These are phyloP conservation scores for Cornus kousa DNA, from an alignment of 148 eudicot genomes.

Conservation along the genomic window DNA sequence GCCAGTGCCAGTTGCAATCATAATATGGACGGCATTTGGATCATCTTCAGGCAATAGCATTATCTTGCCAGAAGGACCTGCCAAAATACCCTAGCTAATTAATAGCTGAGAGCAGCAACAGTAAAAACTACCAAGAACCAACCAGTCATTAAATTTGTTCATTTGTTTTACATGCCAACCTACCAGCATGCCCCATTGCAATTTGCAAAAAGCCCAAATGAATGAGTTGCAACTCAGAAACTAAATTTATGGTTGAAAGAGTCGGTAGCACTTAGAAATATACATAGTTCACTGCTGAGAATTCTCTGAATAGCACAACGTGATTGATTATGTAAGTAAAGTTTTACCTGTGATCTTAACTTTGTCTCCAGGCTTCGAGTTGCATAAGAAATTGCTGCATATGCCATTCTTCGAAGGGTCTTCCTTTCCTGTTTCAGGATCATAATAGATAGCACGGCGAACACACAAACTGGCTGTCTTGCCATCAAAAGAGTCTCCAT, in stretches of 20 bases:
- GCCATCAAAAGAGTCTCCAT: constrained; percentile 89
- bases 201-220: no score
- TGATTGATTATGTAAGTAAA: not conserved
- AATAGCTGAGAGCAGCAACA: not conserved
- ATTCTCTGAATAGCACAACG: not conserved
- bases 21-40: constrained; percentile 83
- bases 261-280: not conserved
- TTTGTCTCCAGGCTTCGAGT: constrained; percentile 94
- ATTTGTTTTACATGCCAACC: no score
- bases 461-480: constrained; percentile 91
- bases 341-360: constrained; percentile 72
- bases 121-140: no score
- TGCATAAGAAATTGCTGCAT: constrained; percentile 88
- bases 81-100: constrained; percentile 12
- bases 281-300: not conserved
- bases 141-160: no score
- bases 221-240: no score
- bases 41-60: constrained; percentile 93
- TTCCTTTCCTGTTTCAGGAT: constrained; percentile 90
- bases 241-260: no score
- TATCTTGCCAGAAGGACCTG: constrained; percentile 94
- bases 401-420: constrained; percentile 78
- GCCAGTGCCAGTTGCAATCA: constrained; percentile 97
- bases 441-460: constrained; percentile 82
- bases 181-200: no score